Base-by-base conservation (phyloP, 352 stramenopile species). In the Plasmopara viticola region DNA sequence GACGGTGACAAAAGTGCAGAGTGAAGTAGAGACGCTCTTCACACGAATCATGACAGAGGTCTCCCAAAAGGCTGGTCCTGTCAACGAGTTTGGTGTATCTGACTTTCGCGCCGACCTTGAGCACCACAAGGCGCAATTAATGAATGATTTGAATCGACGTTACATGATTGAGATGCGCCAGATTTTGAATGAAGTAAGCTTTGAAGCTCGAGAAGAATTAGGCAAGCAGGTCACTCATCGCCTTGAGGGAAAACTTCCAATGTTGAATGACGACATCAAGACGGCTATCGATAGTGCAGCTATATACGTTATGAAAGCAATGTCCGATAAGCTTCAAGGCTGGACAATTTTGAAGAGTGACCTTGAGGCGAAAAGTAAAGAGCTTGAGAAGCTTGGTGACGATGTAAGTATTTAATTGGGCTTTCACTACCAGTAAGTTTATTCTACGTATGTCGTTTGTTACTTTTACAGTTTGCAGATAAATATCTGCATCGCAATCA, bases 121-220 rank as follows among this genome's bases (percentile, higher is more conserved):
- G 12, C 53, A 67, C 28, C 71, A 89, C 64, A 91, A 91, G 42
- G 40, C 58, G 1, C 74, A 87, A 28, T 44, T 91, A 30, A 56
- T 66, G 0, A 72, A 83, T 41, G 80, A 91, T 48, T 58, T 91
- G 43, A 87, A 84, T 44, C 70, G 80, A 15, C 78, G 78, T 2
- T 91, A 91, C 49, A 76, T 85, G 44, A 69, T 89, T 18, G 80
- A 91, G 51, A 83, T 91, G 49, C 75, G 74, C 0, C 80, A 89
- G 31, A 84, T 91, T 43, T 33, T 91, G 35, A 86, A 72, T 42
- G 78, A 91, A 25, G 64, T 84, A 6, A 79, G 72, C 28, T 88
- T 69, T 42, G 66, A 62, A 5, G 76, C 74, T 18, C 73, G 78
- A 14, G 74, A 89, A 48, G 72, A 87, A 29, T 55, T 91, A 42